Conservation (phyloP, 2,329 filamentous ascomycete species). For the Fonsecaea monophora region DNA sequence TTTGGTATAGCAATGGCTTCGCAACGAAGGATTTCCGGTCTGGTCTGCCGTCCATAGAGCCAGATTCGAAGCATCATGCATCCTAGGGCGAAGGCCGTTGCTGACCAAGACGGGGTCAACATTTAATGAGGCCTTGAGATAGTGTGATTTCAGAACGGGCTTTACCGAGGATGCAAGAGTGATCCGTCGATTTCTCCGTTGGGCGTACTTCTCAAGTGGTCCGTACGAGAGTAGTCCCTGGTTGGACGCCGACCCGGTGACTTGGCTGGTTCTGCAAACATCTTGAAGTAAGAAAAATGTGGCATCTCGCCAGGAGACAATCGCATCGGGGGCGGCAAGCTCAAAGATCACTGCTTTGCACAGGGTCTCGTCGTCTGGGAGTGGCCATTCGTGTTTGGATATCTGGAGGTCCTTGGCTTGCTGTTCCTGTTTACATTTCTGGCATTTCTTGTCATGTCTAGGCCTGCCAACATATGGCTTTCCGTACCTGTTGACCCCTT, state of each 20-base stretch:
- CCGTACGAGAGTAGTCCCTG: slow-evolving; percentile 21
- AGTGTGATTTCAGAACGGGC: slow-evolving; percentile 34
- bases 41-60: slow-evolving; percentile 36
- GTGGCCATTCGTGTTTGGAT: slow-evolving; percentile 62
- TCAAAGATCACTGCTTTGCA: slow-evolving; percentile 62
- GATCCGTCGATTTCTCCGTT: slow-evolving; percentile 23
- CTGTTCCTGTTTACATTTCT: slow-evolving; percentile 45
- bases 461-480: slow-evolving; percentile 2
- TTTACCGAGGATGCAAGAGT: slow-evolving; percentile 34
- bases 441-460: slow-evolving; percentile 42
- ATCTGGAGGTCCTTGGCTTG: slow-evolving; percentile 55
- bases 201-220: slow-evolving; percentile 26
- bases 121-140: slow-evolving; percentile 21
- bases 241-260: neutral
- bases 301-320: slow-evolving; percentile 58
- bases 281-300: slow-evolving; percentile 53
- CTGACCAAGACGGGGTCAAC: slow-evolving; percentile 52
- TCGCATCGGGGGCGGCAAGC: slow-evolving; percentile 51
- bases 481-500: neutral
- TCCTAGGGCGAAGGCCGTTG: slow-evolving; percentile 54
- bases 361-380: slow-evolving; percentile 47
- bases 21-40: slow-evolving; percentile 19
- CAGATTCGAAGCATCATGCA: slow-evolving; percentile 45
- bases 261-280: slow-evolving; percentile 38
- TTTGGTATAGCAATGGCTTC: slow-evolving; percentile 23